Evolutionary conservation across 2,329 filamentous ascomycete genomes (phyloP).

Genomic region (Dothideomycetidae sp.): DNA sequence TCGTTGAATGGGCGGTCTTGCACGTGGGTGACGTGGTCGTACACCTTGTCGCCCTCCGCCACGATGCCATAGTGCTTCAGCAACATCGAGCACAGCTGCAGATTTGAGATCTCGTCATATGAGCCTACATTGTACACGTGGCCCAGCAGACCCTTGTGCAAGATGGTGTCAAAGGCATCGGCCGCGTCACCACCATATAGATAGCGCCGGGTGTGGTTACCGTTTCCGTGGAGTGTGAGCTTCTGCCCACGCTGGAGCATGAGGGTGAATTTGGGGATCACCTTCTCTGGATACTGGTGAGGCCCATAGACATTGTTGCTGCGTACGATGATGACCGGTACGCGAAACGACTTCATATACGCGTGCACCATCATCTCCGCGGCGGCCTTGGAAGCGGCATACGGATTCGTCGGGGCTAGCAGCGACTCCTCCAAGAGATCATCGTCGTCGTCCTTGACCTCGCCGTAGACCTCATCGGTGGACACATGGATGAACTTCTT

Average conservation of each 20-base stretch:
- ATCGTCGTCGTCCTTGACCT: conserved; percentile 57
- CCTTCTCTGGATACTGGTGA: conserved; percentile 47
- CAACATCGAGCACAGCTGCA: conserved; percentile 51
- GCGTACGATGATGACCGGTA: conserved; percentile 65
- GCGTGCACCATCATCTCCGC: conserved; percentile 45
- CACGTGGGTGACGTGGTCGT: conserved; percentile 57
- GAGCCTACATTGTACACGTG: conserved; percentile 76
- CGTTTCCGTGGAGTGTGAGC: conserved; percentile 62
- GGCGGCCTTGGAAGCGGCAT: conserved; percentile 26
- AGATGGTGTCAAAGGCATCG: conserved; percentile 70
- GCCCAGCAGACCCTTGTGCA: conserved; percentile 60
- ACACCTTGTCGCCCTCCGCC: conserved; percentile 35
- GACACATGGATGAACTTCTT: conserved; percentile 68
- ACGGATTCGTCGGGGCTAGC: conserved; percentile 63
- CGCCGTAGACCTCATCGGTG: conserved; percentile 76
- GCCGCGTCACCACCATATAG: conserved; percentile 67
- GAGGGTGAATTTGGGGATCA: conserved; percentile 70
- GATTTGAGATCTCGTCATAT: conserved; percentile 61
- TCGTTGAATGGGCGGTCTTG: conserved; percentile 69
- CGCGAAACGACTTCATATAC: conserved; percentile 70
- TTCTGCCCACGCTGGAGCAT: conserved; percentile 52
- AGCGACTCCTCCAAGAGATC: conserved; percentile 61
- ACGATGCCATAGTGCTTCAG: conserved; percentile 47
- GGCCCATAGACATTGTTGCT: conserved; percentile 80
- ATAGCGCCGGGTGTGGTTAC: conserved; percentile 59